Evolutionary conservation across 345 rosid genomes (phyloP).

Genomic region (Hirschfeldia incana): DNA sequence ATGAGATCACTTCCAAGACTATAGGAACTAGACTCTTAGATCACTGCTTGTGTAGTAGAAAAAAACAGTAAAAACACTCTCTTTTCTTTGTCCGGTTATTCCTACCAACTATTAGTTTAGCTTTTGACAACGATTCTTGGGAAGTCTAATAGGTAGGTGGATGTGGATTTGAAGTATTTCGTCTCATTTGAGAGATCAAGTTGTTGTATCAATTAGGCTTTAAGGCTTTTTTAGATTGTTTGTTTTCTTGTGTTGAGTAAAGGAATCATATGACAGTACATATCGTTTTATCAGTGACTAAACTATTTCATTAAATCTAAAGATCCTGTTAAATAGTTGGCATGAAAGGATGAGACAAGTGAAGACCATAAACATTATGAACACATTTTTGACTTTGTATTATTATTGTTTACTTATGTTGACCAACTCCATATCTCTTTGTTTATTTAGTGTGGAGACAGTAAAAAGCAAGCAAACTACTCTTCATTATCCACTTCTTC

Average conservation of each 20-base stretch:
- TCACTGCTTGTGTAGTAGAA: constrained; percentile 28
- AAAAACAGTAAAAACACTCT: neutral
- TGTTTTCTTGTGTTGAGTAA: constrained; percentile 28
- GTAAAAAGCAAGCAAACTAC: constrained; percentile 37
- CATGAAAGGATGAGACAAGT: neutral
- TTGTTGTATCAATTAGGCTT: constrained; percentile 25
- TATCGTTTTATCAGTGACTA: constrained; percentile 10
- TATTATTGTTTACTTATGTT: neutral
- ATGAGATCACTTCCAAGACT: constrained; percentile 30
- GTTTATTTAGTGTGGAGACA: constrained; percentile 19
- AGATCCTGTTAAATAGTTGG: neutral
- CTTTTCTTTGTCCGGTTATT: neutral
- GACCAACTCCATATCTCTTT: constrained; percentile 31
- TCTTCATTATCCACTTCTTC: constrained; percentile 26
- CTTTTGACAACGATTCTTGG: constrained; percentile 37
- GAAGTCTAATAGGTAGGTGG: constrained; percentile 29
- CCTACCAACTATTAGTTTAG: constrained; percentile 27
- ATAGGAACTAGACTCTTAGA: constrained; percentile 36
- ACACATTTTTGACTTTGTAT: constrained; percentile 14
- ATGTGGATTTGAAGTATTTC: constrained; percentile 25
- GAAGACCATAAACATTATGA: neutral
- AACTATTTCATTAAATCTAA: neutral
- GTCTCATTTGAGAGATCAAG: constrained; percentile 26
- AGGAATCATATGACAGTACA: constrained; percentile 32
- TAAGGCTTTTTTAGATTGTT: constrained; percentile 24